Percentiles rank a stretch among this genome's conserved stretches.
Evolutionary conservation across 2,329 filamentous ascomycete genomes (phyloP).

Genomic region (Diaporthe batatas): DNA sequence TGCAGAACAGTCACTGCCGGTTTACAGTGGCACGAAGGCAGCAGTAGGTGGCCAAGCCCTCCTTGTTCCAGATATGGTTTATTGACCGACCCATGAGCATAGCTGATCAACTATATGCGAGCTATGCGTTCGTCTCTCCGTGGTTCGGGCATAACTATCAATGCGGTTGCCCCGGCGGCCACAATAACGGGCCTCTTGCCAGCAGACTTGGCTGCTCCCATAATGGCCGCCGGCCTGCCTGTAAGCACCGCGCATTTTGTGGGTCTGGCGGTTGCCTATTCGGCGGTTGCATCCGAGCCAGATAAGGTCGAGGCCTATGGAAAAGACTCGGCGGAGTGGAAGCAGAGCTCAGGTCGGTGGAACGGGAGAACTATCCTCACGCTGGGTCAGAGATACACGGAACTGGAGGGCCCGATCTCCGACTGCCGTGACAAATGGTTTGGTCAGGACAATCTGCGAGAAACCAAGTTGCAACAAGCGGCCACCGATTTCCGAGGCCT

Average conservation of each 20-base stretch:
- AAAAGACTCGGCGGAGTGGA: conserved; percentile 47
- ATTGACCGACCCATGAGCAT: neutral
- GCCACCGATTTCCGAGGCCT: conserved; percentile 47
- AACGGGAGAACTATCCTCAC: conserved; percentile 53
- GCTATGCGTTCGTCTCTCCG: conserved; percentile 49
- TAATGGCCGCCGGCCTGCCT: conserved; percentile 50
- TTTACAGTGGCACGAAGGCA: conserved; percentile 48
- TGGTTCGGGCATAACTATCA: conserved; percentile 53
- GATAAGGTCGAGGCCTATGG: conserved; percentile 53
- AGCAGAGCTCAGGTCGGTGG: conserved; percentile 47
- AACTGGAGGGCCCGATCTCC: conserved; percentile 50
- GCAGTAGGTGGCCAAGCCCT: conserved; percentile 45
- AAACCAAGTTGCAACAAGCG: conserved; percentile 50
- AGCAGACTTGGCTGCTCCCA: conserved; percentile 48
- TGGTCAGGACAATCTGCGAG: conserved; percentile 48
- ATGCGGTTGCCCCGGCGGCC: conserved; percentile 54
- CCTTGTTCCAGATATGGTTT: conserved; percentile 30
- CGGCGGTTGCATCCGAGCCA: conserved; percentile 52
- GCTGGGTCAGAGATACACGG: conserved; percentile 52
- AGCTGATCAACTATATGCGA: conserved; percentile 45
- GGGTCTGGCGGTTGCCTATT: conserved; percentile 53
- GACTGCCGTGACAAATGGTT: conserved; percentile 50
- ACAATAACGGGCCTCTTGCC: conserved; percentile 52
- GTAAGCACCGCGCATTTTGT: conserved; percentile 52
- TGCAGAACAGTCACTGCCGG: conserved; percentile 53